Conservation (phyloP, 202 grass and related monocot species). For the Zoysia matrella region DNA sequence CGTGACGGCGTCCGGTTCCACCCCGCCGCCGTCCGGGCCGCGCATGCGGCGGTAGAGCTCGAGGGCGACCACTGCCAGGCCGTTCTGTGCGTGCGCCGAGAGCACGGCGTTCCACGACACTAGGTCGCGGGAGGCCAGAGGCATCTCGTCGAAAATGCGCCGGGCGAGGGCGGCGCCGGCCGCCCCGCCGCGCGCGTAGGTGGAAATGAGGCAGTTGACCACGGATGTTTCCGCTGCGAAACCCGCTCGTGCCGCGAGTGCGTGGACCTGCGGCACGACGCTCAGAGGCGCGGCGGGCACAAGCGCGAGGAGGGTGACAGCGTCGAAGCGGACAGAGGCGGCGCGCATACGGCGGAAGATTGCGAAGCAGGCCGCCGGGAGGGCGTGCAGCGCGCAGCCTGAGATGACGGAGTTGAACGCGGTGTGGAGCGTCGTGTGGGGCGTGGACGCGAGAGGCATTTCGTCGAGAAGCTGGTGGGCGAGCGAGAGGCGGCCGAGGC, state of each 20-base stretch:
- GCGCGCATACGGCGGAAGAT: conserved; percentile 63
- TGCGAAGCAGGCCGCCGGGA: conserved; percentile 42
- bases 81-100: conserved; percentile 66
- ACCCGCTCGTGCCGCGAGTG: conserved; percentile 26
- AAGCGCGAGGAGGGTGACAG: conserved; percentile 64
- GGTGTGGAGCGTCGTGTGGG: conserved; percentile 45
- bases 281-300: conserved; percentile 43
- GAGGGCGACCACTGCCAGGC: conserved; percentile 55
- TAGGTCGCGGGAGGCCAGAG: conserved; percentile 48
- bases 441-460: conserved; percentile 42
- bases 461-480: conserved; percentile 66
- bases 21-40: conserved; percentile 13
- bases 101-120: conserved; percentile 75
- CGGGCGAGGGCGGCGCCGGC: conserved; percentile 46
- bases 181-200: conserved; percentile 46
- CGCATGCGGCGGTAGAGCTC: conserved; percentile 60
- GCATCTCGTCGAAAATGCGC: conserved; percentile 61
- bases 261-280: conserved; percentile 58
- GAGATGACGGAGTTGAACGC: conserved; percentile 72
- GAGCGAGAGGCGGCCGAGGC: conserved; percentile 55
- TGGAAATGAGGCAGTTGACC: conserved; percentile 61
- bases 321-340: conserved; percentile 44
- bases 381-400: conserved; percentile 50
- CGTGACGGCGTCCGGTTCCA: conserved; percentile 64
- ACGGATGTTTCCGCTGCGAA: conserved; percentile 36